Conservation (phyloP, 2,329 filamentous ascomycete genomes). For the Triangularia verruculosa region DNA sequence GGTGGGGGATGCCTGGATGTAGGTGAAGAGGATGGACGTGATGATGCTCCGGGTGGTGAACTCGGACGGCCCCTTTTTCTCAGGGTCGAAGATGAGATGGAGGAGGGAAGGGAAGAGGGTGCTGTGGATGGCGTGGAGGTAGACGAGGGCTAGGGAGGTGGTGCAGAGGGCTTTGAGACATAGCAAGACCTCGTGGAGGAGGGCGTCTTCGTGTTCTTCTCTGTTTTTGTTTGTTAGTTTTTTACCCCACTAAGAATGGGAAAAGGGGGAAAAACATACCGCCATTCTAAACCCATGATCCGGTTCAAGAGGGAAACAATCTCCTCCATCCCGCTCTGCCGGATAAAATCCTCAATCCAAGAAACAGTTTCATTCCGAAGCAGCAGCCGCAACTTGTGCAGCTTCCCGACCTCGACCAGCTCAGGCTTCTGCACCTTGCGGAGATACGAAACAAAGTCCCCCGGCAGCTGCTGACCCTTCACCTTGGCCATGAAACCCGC, state of each 20-base stretch:
- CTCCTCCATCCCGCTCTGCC: constrained; percentile 86
- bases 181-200: constrained; percentile 87
- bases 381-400: constrained; percentile 87
- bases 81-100: constrained; percentile 91
- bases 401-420: constrained; percentile 84
- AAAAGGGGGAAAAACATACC: constrained; percentile 50
- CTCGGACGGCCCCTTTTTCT: constrained; percentile 95
- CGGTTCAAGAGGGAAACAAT: constrained; percentile 81
- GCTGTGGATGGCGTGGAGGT: constrained; percentile 74
- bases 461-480: constrained; percentile 70
- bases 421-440: constrained; percentile 78
- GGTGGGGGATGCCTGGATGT: constrained; percentile 65
- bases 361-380: constrained; percentile 91
- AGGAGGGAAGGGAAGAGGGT: constrained; percentile 83
- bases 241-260: too few species aligned
- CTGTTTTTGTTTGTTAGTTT: too few species aligned
- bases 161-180: constrained; percentile 95
- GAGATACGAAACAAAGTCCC: constrained; percentile 84
- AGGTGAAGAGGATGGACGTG: constrained; percentile 83
- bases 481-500: constrained; percentile 62
- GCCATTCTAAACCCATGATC: constrained; percentile 96
- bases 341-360: constrained; percentile 92
- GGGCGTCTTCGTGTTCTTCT: constrained; percentile 91
- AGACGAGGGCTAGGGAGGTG: constrained; percentile 78
- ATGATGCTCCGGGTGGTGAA: constrained; percentile 92